Evolutionary conservation across 1,284 basidiomycete genomes (phyloP).

Genomic region (Tausonia pullulans): DNA sequence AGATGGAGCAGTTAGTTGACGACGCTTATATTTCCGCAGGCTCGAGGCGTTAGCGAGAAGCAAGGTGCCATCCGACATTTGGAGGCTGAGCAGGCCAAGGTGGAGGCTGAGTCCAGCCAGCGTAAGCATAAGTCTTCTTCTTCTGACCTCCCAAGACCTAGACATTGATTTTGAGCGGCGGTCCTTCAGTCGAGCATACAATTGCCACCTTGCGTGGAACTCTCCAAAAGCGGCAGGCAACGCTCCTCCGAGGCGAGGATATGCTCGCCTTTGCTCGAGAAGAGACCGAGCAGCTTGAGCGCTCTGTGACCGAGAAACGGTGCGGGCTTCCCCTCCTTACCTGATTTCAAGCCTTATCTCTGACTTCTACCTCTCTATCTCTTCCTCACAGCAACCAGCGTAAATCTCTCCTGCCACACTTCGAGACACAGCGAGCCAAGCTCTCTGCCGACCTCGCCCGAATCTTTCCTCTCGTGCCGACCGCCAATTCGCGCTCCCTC

Average conservation of each 20-base stretch:
- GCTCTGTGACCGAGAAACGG: conserved; percentile 4
- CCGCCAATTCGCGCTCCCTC: conserved; percentile 53
- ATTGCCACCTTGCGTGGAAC: too few species aligned
- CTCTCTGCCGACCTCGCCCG: conserved; percentile 63
- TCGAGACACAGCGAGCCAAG: conserved; percentile 50
- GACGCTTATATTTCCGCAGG: neutral
- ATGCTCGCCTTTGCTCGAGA: neutral
- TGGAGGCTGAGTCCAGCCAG: neutral
- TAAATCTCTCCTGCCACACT: conserved; percentile 40
- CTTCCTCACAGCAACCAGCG: conserved; percentile 22
- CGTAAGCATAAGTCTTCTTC: neutral
- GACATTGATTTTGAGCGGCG: too few species aligned
- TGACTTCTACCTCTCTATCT: neutral
- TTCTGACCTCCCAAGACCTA: neutral
- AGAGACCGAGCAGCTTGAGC: neutral
- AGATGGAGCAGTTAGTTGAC: neutral
- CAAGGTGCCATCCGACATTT: neutral
- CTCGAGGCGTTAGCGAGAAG: neutral
- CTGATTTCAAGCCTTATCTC: neutral
- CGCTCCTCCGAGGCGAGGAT: conserved; percentile 25
- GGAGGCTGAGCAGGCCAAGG: neutral
- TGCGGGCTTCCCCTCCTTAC: neutral
- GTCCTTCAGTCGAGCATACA: too few species aligned
- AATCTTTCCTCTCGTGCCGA: conserved; percentile 79
- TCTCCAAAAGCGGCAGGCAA: too few species aligned